Evolutionary conservation across 2,329 filamentous ascomycete species (phyloP).

Genomic region (Decorospora gaudefroyi): DNA sequence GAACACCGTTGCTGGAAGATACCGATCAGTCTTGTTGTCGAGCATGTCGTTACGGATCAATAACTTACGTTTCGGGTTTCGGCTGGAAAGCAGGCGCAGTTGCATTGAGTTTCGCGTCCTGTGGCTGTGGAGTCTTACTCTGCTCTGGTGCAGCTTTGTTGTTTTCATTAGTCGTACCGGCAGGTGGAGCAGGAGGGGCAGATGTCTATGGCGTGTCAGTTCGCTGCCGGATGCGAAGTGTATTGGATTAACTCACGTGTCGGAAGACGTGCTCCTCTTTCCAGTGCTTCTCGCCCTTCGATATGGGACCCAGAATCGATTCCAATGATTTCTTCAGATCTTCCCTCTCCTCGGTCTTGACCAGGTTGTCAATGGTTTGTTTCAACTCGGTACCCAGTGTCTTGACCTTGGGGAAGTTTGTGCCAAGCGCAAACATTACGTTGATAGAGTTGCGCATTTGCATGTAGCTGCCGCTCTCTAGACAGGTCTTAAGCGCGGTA

Average conservation of each 20-base stretch:
- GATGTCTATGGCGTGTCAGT: constrained; percentile 28
- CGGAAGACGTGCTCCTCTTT: constrained; percentile 76
- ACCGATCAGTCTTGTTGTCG: constrained; percentile 21
- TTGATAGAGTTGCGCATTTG: constrained; percentile 96
- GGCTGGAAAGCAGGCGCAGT: constrained; percentile 70
- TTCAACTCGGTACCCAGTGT: constrained; percentile 77
- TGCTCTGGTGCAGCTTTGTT: constrained; percentile 35
- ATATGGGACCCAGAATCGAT: constrained; percentile 71
- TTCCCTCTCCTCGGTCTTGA: constrained; percentile 64
- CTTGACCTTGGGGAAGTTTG: constrained; percentile 85
- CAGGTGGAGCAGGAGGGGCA: constrained; percentile 26
- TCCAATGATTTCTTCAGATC: constrained; percentile 75
- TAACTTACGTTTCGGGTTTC: constrained; percentile 37
- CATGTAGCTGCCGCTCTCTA: constrained; percentile 89
- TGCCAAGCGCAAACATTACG: constrained; percentile 77
- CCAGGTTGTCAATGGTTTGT: constrained; percentile 65
- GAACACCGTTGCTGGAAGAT: constrained; percentile 38
- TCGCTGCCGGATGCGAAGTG: not conserved
- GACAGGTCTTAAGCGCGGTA: constrained; percentile 76
- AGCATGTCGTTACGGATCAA: not conserved
- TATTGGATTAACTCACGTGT: constrained; percentile 55
- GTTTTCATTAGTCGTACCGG: constrained; percentile 36
- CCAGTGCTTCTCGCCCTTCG: constrained; percentile 69
- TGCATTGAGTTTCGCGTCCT: constrained; percentile 54
- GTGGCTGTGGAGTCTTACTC: constrained; percentile 52